Percentiles rank a stretch among this genome's conserved stretches.
Evolutionary conservation across 768 basidiomycete genomes (phyloP).

Genomic region (Pulveroboletus ravenelii): DNA sequence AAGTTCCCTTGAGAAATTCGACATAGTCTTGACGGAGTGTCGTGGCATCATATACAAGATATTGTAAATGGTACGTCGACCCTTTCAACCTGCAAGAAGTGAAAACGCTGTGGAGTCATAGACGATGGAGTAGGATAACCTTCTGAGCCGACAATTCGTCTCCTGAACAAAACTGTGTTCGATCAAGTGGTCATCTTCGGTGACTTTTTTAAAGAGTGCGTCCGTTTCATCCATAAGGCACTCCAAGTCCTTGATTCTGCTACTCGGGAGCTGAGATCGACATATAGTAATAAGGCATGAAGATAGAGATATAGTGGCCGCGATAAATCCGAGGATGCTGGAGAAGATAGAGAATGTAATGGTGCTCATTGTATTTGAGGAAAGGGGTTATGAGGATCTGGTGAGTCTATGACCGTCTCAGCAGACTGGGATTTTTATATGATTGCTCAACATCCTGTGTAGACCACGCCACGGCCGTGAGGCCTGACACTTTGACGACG

Average conservation of each 20-base stretch:
- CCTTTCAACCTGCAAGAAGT: neutral
- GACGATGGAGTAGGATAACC: neutral
- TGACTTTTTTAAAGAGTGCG: neutral
- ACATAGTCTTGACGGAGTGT: neutral
- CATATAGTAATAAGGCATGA: neutral
- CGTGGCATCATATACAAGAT: neutral
- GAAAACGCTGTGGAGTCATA: neutral
- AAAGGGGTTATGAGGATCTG: neutral
- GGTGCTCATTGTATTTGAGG: neutral
- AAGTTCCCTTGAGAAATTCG: conserved; percentile 1
- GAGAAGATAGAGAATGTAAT: conserved; percentile 1
- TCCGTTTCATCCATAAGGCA: conserved; percentile 1
- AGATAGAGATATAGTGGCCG: neutral
- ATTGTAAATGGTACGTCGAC: neutral
- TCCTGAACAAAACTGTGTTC: neutral
- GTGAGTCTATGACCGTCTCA: no score
- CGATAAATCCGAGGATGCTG: conserved; percentile 1
- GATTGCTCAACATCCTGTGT: neutral
- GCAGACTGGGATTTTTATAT: neutral
- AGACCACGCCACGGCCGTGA: neutral
- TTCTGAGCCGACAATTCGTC: neutral
- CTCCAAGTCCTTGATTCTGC: conserved; percentile 6
- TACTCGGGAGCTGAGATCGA: conserved; percentile 1
- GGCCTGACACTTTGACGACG: neutral
- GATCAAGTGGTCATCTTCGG: conserved; percentile 6